A percentile compares a stretch with the other conserved stretches of the same genome.
phyloP scores from a whole-genome alignment of 495 filamentous ascomycete genomes.

The Penicillium longicatenatum region DNA sequence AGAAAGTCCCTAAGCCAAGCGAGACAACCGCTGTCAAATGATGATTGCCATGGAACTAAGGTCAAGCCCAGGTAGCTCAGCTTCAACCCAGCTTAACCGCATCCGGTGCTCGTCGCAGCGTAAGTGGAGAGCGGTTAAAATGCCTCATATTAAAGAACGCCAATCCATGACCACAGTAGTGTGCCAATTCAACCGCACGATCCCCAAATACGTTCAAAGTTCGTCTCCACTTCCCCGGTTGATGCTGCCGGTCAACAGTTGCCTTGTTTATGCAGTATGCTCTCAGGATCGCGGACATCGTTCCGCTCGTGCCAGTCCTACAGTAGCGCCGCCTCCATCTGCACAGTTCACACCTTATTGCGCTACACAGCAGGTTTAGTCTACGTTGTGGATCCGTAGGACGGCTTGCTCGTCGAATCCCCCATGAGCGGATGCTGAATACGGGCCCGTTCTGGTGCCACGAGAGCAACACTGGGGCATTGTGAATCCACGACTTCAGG shows the following conservation, averaged over 20 bases:
- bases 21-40: conserved; percentile 18
- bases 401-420: neutral
- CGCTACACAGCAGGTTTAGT: neutral
- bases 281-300: neutral
- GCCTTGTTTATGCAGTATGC: neutral
- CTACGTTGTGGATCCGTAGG: neutral
- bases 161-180: conserved; percentile 9
- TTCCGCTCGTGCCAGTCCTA: neutral
- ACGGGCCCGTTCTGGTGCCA: neutral
- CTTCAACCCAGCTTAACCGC: conserved; percentile 5
- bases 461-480: neutral
- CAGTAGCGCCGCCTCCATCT: conserved; percentile 19
- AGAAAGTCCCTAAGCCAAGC: conserved; percentile 7
- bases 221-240: conserved; percentile 30
- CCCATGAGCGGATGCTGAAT: neutral
- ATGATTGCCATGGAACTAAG: conserved; percentile 1
- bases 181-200: conserved; percentile 9
- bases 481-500: neutral
- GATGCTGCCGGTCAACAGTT: conserved; percentile 28
- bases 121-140: conserved; percentile 18
- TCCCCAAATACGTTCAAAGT: conserved; percentile 9
- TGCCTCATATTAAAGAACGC: conserved; percentile 24
- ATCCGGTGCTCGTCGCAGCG: conserved; percentile 12
- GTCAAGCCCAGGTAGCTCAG: neutral
- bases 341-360: conserved; percentile 39